Conservation (phyloP, 2,329 filamentous ascomycete genomes). For the Sporothrix mexicana region DNA sequence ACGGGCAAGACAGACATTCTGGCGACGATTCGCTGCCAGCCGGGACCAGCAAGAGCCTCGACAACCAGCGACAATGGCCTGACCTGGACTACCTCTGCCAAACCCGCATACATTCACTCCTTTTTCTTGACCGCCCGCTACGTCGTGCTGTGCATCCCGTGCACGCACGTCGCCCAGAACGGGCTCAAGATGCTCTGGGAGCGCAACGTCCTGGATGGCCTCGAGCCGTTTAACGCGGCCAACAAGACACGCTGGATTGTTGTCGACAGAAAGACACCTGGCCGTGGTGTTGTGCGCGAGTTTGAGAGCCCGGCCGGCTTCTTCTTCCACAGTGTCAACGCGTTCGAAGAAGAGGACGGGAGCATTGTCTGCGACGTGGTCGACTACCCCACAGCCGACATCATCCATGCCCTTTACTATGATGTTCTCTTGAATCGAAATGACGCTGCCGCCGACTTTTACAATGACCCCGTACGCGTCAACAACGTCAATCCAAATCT, state of each 20-base stretch:
- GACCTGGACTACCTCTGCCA: constrained; percentile 31
- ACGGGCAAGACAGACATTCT: constrained; percentile 73
- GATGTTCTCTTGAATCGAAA: constrained; percentile 65
- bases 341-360: constrained; percentile 66
- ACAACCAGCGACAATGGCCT: neutral
- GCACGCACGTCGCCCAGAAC: constrained; percentile 61
- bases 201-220: constrained; percentile 70
- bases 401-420: constrained; percentile 72
- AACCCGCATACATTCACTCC: constrained; percentile 80
- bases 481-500: constrained; percentile 49
- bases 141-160: constrained; percentile 75
- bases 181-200: constrained; percentile 69
- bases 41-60: constrained; percentile 40
- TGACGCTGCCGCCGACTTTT: constrained; percentile 52
- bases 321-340: constrained; percentile 80
- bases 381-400: constrained; percentile 67
- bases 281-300: constrained; percentile 64
- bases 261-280: constrained; percentile 66
- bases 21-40: constrained; percentile 53
- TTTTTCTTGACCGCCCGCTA: constrained; percentile 75
- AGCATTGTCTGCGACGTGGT: constrained; percentile 69
- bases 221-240: constrained; percentile 65
- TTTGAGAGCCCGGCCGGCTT: constrained; percentile 74
- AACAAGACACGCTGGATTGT: constrained; percentile 73
- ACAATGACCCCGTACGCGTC: constrained; percentile 49